Evolutionary conservation across 179 eudicot genomes (phyloP).

Genomic region (Drosera spatulata): DNA sequence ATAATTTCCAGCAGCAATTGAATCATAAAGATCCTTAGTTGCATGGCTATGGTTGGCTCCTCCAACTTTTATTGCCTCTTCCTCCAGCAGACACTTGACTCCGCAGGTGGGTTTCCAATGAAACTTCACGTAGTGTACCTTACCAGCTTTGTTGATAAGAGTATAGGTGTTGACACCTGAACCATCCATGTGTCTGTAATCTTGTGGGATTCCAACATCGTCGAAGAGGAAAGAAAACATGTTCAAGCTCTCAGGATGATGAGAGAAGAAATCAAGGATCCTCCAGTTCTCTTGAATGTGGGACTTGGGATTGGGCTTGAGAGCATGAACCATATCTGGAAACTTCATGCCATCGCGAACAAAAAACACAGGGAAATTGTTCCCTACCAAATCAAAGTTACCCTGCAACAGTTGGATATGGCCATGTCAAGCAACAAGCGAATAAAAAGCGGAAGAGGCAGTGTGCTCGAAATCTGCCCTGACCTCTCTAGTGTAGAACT

Average conservation of each 20-base stretch:
- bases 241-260: slow-evolving; percentile 44
- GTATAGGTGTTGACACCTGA: slow-evolving; percentile 39
- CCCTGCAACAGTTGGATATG: slow-evolving; percentile 12
- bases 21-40: slow-evolving; percentile 36
- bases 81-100: slow-evolving; percentile 33
- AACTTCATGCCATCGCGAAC: slow-evolving; percentile 43
- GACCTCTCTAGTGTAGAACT: slow-evolving; percentile 50
- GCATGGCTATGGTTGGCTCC: slow-evolving; percentile 48
- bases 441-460: background rate
- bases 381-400: slow-evolving; percentile 41
- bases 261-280: slow-evolving; percentile 42
- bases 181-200: slow-evolving; percentile 48
- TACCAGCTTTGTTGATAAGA: slow-evolving; percentile 34
- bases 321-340: slow-evolving; percentile 38
- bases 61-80: slow-evolving; percentile 31
- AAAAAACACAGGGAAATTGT: slow-evolving; percentile 45
- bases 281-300: slow-evolving; percentile 52
- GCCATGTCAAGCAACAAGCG: background rate
- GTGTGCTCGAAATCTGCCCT: slow-evolving; percentile 1
- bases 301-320: slow-evolving; percentile 42
- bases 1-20: slow-evolving; percentile 37
- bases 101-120: slow-evolving; percentile 46
- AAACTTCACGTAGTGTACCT: slow-evolving; percentile 34
- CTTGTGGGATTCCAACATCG: slow-evolving; percentile 29
- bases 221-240: slow-evolving; percentile 38